These are phyloP conservation scores for Massarina eburnea DNA, from an alignment of 2,329 filamentous ascomycete species.

Conservation along the genomic window DNA sequence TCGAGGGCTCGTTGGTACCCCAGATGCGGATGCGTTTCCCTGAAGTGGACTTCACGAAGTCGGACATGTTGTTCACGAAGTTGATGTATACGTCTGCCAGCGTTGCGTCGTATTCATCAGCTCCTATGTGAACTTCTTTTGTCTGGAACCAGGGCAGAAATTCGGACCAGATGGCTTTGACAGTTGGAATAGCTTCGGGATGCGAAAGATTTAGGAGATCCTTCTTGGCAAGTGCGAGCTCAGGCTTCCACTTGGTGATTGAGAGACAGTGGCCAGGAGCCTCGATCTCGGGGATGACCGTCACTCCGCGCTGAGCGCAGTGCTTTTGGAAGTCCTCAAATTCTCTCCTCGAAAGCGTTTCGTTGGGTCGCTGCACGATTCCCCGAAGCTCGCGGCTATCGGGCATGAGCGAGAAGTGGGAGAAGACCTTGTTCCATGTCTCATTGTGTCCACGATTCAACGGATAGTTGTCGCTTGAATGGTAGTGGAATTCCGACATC, in stretches of 20 bases:
- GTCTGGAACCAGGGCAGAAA: slow-evolving; percentile 44
- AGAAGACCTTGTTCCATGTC: slow-evolving; percentile 51
- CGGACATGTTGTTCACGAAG: slow-evolving; percentile 41
- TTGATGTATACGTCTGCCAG: slow-evolving; percentile 42
- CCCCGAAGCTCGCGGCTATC: slow-evolving; percentile 38
- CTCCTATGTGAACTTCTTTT: slow-evolving; percentile 42
- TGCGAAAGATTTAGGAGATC: slow-evolving; percentile 41
- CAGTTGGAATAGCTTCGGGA: slow-evolving; percentile 38
- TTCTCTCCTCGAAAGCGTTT: slow-evolving; percentile 35
- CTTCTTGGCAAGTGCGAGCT: slow-evolving; percentile 39
- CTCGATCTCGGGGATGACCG: slow-evolving; percentile 43
- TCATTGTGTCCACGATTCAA: slow-evolving; percentile 51
- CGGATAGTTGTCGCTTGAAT: slow-evolving; percentile 54
- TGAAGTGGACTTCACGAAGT: slow-evolving; percentile 33
- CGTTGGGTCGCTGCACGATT: slow-evolving; percentile 39
- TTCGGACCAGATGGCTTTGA: slow-evolving; percentile 42
- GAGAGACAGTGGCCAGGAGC: slow-evolving; percentile 40
- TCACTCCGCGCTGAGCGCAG: slow-evolving; percentile 40
- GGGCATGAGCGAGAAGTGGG: slow-evolving; percentile 47
- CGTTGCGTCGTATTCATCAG: slow-evolving; percentile 39
- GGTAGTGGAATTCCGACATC: slow-evolving; percentile 54
- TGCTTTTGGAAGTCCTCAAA: slow-evolving; percentile 40
- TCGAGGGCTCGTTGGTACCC: slow-evolving; percentile 49
- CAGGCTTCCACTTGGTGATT: slow-evolving; percentile 45
- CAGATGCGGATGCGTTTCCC: slow-evolving; percentile 39